Evolutionary conservation across 345 rosid genomes (phyloP).

Genomic region (Draba incana): DNA sequence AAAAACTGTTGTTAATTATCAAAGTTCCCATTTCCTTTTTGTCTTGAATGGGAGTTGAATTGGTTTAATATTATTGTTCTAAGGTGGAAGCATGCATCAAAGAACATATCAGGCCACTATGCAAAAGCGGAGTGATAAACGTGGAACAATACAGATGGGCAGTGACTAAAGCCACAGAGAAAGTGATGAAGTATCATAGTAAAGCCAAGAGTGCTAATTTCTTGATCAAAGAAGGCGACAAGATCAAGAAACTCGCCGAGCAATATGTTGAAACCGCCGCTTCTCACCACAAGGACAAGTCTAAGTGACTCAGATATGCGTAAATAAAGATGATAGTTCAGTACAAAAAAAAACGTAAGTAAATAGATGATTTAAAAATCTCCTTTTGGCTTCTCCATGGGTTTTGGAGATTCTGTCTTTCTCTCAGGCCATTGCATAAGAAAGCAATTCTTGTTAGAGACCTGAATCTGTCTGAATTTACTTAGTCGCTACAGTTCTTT

Average conservation of each 20-base stretch:
- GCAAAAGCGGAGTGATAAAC: slow-evolving; percentile 84
- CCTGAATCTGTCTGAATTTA: slow-evolving; percentile 6
- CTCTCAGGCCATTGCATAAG: slow-evolving; percentile 9
- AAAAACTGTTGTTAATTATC: background rate
- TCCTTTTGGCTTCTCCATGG: slow-evolving; percentile 37
- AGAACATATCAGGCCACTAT: slow-evolving; percentile 95
- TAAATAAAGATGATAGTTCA: slow-evolving; percentile 30
- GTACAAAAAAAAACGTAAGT: slow-evolving; percentile 29
- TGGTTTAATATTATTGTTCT: background rate
- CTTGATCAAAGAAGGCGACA: slow-evolving; percentile 95
- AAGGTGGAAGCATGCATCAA: slow-evolving; percentile 96
- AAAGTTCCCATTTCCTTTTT: background rate
- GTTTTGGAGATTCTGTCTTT: slow-evolving; percentile 28
- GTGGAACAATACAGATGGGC: slow-evolving; percentile 91
- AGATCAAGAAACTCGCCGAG: slow-evolving; percentile 95
- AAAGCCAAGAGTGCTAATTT: slow-evolving; percentile 86
- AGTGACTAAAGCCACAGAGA: slow-evolving; percentile 78
- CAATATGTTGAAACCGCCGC: slow-evolving; percentile 80
- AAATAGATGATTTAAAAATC: slow-evolving; percentile 6
- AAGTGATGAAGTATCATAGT: slow-evolving; percentile 89
- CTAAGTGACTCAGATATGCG: slow-evolving; percentile 19
- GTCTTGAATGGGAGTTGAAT: background rate
- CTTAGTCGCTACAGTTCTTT: background rate
- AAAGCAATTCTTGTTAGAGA: slow-evolving; percentile 9
- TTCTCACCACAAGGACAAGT: slow-evolving; percentile 57